Conservation (phyloP, 345 rosid genomes). For the Schrenkiella parvula region DNA sequence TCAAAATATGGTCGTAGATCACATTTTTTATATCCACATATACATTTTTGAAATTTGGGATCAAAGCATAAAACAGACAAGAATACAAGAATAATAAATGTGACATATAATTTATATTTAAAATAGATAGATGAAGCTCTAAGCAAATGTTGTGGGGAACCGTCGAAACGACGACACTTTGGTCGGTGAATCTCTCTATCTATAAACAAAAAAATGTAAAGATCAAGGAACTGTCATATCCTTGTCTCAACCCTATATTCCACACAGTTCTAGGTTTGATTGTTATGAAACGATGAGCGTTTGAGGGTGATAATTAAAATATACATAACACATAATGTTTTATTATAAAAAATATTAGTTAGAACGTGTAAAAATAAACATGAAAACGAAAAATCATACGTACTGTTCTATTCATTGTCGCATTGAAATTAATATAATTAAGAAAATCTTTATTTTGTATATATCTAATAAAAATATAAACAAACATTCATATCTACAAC, state of each 20-base stretch:
- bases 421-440: neutral
- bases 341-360: neutral
- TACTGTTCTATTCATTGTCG: neutral
- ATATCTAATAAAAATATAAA: neutral
- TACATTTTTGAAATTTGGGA: neutral
- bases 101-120: constrained; percentile 4
- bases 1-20: neutral
- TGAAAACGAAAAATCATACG: neutral
- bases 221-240: constrained; percentile 20
- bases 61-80: constrained; percentile 20
- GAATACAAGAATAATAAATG: constrained; percentile 24
- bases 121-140: constrained; percentile 21
- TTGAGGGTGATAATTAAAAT: neutral
- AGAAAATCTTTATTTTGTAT: neutral
- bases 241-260: constrained; percentile 15
- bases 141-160: constrained; percentile 33
- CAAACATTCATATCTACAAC: neutral
- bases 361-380: neutral
- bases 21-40: neutral
- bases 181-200: constrained; percentile 28
- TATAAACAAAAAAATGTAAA: neutral
- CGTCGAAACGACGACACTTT: constrained; percentile 28
- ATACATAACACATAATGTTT: neutral
- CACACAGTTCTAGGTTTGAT: neutral
- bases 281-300: neutral